phyloP scores from a whole-genome alignment of 2,329 filamentous ascomycete species.

The Penicillium hesseltinei region DNA sequence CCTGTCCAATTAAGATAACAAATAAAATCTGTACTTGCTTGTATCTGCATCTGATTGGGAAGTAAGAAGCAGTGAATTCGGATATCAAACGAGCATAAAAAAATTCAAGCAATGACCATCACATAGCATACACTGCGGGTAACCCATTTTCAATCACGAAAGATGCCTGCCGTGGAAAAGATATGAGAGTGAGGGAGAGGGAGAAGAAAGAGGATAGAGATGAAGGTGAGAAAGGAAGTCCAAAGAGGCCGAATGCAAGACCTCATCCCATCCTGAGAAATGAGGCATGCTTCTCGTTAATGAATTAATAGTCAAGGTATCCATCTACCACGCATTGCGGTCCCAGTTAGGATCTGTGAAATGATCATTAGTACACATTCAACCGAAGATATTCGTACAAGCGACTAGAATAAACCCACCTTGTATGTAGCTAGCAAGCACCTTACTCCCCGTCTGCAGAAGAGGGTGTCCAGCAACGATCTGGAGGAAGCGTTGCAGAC shows the following conservation, averaged over 20 bases:
- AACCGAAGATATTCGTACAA: not conserved
- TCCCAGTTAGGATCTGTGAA: conserved; percentile 66
- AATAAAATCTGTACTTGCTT: not conserved
- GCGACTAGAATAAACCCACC: conserved; percentile 55
- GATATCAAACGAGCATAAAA: conserved; percentile 17
- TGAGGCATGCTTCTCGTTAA: conserved; percentile 7
- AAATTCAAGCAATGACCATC: conserved; percentile 7
- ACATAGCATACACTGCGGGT: conserved; percentile 20
- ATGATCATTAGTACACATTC: conserved; percentile 12
- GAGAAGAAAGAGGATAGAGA: not conserved
- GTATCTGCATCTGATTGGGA: not conserved
- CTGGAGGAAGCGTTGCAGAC: conserved; percentile 91
- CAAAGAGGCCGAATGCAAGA: not conserved
- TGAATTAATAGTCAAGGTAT: not conserved
- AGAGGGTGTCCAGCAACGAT: conserved; percentile 96
- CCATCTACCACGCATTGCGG: conserved; percentile 72
- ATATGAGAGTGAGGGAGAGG: conserved; percentile 4
- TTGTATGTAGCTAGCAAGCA: conserved; percentile 93
- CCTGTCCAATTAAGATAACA: not conserved
- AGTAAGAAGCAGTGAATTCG: conserved; percentile 2
- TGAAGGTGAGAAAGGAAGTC: not conserved
- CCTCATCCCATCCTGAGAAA: not conserved
- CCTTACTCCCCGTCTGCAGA: conserved; percentile 95
- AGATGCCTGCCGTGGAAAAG: conserved; percentile 1
- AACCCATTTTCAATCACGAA: conserved; percentile 6